These are phyloP conservation scores for Berkeleyomyces basicola DNA, from an alignment of 2,329 filamentous ascomycete genomes.

Conservation along the genomic window DNA sequence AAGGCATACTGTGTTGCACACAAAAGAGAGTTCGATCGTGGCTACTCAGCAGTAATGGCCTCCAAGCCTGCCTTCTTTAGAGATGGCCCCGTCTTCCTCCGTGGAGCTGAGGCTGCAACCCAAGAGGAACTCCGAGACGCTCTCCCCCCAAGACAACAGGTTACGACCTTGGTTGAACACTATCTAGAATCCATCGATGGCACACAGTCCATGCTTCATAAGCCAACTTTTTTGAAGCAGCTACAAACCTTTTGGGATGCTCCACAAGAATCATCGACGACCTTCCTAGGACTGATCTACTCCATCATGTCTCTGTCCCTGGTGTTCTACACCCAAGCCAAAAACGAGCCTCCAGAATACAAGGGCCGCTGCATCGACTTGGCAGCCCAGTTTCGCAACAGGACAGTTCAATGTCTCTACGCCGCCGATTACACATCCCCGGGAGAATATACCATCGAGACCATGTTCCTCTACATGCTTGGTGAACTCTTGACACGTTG, in stretches of 20 bases:
- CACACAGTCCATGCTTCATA: slow-evolving; percentile 59
- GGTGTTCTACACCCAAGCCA: slow-evolving; percentile 62
- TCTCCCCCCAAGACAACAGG: slow-evolving; percentile 63
- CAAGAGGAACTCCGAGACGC: slow-evolving; percentile 63
- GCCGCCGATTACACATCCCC: slow-evolving; percentile 64
- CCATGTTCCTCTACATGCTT: slow-evolving; percentile 57
- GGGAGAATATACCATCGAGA: slow-evolving; percentile 60
- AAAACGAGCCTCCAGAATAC: slow-evolving; percentile 66
- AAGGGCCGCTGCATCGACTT: slow-evolving; percentile 46
- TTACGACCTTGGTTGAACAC: slow-evolving; percentile 70
- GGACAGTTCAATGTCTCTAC: slow-evolving; percentile 63
- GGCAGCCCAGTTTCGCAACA: slow-evolving; percentile 47
- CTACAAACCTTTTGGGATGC: slow-evolving; percentile 51
- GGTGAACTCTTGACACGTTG: slow-evolving; percentile 57
- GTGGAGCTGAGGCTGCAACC: slow-evolving; percentile 55
- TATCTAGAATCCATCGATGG: slow-evolving; percentile 76
- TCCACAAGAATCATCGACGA: slow-evolving; percentile 53
- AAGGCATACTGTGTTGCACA: slow-evolving; percentile 77
- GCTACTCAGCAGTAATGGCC: slow-evolving; percentile 58
- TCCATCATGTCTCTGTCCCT: slow-evolving; percentile 61
- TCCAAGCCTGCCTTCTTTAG: slow-evolving; percentile 43
- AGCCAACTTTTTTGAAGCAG: slow-evolving; percentile 68
- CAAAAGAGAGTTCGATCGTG: slow-evolving; percentile 76
- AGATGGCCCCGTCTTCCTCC: slow-evolving; percentile 60
- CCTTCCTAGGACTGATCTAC: slow-evolving; percentile 66